A percentile compares a stretch with the other conserved stretches of the same genome.
Conservation (phyloP, 345 rosid species). For the Viola odorata region DNA sequence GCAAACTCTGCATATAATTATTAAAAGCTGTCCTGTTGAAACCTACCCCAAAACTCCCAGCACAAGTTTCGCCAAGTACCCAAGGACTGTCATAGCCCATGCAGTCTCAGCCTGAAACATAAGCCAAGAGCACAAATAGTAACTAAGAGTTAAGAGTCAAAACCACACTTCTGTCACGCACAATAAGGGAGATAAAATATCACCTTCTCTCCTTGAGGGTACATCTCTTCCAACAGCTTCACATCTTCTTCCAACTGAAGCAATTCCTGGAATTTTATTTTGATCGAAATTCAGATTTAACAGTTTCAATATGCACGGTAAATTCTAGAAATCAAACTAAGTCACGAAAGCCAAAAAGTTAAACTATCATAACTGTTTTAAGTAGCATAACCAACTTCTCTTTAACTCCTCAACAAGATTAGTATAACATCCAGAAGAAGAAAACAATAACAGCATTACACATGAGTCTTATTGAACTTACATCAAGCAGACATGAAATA, state of each 20-base stretch:
- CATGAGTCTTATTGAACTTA: no score
- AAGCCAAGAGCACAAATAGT: constrained; percentile 10
- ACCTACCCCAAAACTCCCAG: constrained; percentile 85
- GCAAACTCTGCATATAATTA: no score
- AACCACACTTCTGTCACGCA: background rate
- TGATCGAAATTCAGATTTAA: no score
- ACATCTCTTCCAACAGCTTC: constrained; percentile 90
- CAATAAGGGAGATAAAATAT: constrained; percentile 6
- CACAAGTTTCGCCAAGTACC: constrained; percentile 84
- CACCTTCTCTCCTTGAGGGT: constrained; percentile 99
- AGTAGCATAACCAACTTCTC: no score
- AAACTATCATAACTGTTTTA: background rate
- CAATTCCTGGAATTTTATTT: constrained; percentile 56
- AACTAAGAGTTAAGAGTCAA: background rate
- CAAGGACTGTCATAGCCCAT: constrained; percentile 96
- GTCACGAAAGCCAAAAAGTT: background rate
- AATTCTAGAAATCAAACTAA: background rate
- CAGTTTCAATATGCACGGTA: background rate
- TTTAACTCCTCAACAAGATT: no score
- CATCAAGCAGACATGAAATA: no score
- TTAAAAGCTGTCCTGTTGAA: background rate
- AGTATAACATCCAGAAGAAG: no score
- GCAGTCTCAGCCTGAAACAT: constrained; percentile 85
- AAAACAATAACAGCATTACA: no score
- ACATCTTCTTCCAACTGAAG: constrained; percentile 96